Base-by-base conservation (phyloP, 805 yeast species). In the Vanderwaltozyma verrucispora region DNA sequence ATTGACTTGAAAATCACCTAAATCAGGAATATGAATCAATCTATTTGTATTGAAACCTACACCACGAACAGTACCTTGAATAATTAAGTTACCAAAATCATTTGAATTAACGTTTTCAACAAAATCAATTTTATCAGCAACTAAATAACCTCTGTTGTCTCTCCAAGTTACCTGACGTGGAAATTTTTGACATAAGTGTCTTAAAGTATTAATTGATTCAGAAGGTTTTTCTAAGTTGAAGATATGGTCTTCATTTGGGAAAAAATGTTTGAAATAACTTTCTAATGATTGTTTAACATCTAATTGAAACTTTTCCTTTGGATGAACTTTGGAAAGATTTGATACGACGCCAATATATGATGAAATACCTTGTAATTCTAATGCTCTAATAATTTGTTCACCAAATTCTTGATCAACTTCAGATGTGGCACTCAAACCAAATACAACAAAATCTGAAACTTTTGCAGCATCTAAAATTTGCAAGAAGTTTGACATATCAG, bases 151-250 rank as follows among this genome's bases (percentile, higher is more conserved):
- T 54, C 98, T 70, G n/a, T 77, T 63, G 49, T 89, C 96, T 63
- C 97, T 78, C 97, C 98, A 92, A 18, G 74, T 74, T 33, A 94
- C 68, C 1, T 84, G 75, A 53, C 77, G 79, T 20, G 98, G 98
- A 50, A 79, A 74, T 61, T 78, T 83, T 52, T 89, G 96, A 53
- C 95, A 82, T 19, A 92, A 51, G 4, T 69, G 66, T 57, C 98
- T 74, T 30, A 82, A 67, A 31, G 84, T 77, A 50, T 81, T 83
- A 15, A 70, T 47, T n/a, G 82, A 69, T 46, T 92, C 97, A 2
- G 82, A 68, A 13, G 65, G 62, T 33, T 63, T 65, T 46, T 85
- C 94, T 36, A 85, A 59, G 31, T 80, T 77, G 59, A 65, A 88
- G 15, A 94, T 64, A 58, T 78, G 81, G 28, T 85, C 95, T 45